phyloP scores from a whole-genome alignment of 2,329 filamentous ascomycete genomes.

The Ophiostoma angusticollis region DNA sequence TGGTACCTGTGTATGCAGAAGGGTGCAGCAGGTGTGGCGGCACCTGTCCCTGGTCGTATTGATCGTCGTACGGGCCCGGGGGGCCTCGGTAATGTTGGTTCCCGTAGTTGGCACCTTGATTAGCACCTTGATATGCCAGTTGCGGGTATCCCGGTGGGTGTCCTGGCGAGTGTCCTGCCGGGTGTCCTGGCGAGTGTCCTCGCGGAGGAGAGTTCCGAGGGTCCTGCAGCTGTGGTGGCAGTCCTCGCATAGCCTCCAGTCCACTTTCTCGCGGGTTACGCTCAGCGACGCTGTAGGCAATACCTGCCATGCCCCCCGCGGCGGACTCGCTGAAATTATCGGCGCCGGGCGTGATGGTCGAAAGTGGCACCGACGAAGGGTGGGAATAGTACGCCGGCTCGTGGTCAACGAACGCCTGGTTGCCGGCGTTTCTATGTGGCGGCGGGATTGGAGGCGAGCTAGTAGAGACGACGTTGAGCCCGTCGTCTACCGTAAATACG shows the following conservation, averaged over 20 bases:
- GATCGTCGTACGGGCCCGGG: slow-evolving; percentile 3
- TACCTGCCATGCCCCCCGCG: slow-evolving; percentile 53
- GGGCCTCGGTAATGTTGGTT: slow-evolving; percentile 11
- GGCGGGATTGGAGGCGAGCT: slow-evolving; percentile 18
- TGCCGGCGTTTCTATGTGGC: slow-evolving; percentile 10
- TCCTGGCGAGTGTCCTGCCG: slow-evolving; percentile 15
- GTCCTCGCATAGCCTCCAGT: slow-evolving; percentile 42
- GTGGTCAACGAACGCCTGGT: too few relatives aligned
- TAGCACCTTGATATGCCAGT: slow-evolving; percentile 17
- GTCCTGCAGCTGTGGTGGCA: slow-evolving; percentile 14
- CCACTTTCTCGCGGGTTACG: slow-evolving; percentile 52
- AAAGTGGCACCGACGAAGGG: slow-evolving; percentile 17
- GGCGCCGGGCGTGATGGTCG: slow-evolving; percentile 44
- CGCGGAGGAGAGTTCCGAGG: too few relatives aligned
- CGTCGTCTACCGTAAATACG: neutral
- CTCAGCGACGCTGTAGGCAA: slow-evolving; percentile 54
- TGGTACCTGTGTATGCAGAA: slow-evolving; percentile 7
- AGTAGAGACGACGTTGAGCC: slow-evolving; percentile 15
- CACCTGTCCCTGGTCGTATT: slow-evolving; percentile 10
- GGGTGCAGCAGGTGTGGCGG: slow-evolving; percentile 11
- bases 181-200: slow-evolving; percentile 15
- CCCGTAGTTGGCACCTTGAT: too few relatives aligned
- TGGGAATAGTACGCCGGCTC: too few relatives aligned
- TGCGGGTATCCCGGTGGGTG: slow-evolving; percentile 16
- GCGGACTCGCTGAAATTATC: slow-evolving; percentile 55